Evolutionary conservation across 2,329 filamentous ascomycete genomes (phyloP).

Genomic region (Fusarium sp.): DNA sequence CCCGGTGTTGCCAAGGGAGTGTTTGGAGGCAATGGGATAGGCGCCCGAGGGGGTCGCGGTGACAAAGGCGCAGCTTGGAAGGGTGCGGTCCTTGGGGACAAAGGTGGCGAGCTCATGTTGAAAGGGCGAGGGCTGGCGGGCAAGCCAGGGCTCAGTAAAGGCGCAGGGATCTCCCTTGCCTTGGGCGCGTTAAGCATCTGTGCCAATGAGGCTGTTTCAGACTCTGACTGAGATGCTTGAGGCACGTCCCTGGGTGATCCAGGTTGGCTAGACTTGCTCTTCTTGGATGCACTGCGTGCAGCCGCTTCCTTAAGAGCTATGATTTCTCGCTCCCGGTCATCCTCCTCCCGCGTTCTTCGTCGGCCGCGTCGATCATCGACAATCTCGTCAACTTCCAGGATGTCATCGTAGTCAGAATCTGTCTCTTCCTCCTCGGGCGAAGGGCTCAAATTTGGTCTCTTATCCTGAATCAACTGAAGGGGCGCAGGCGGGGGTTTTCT

Average conservation of each 20-base stretch:
- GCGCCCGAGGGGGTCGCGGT: constrained; percentile 78
- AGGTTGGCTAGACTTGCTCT: constrained; percentile 64
- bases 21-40: constrained; percentile 78
- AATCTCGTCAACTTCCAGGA: constrained; percentile 76
- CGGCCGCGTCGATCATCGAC: constrained; percentile 75
- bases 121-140: constrained; percentile 70
- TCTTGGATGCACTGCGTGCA: constrained; percentile 78
- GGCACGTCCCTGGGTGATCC: constrained; percentile 44
- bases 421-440: constrained; percentile 70
- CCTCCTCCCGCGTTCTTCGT: constrained; percentile 87
- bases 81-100: constrained; percentile 69
- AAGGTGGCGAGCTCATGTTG: constrained; percentile 72
- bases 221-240: constrained; percentile 52
- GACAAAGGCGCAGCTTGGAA: constrained; percentile 70
- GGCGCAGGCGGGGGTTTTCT: constrained; percentile 90
- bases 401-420: constrained; percentile 86
- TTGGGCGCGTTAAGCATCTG: constrained; percentile 59
- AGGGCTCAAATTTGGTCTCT: constrained; percentile 35
- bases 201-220: constrained; percentile 63
- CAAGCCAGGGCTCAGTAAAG: constrained; percentile 69
- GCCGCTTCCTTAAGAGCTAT: constrained; percentile 76
- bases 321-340: constrained; percentile 81
- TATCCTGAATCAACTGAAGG: constrained; percentile 69
- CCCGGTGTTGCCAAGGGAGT: constrained; percentile 71
- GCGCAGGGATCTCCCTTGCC: constrained; percentile 51